Evolutionary conservation across 345 rosid genomes (phyloP), one percentile per base, ranked within the genome.

Genomic region (Mangifera indica): DNA sequence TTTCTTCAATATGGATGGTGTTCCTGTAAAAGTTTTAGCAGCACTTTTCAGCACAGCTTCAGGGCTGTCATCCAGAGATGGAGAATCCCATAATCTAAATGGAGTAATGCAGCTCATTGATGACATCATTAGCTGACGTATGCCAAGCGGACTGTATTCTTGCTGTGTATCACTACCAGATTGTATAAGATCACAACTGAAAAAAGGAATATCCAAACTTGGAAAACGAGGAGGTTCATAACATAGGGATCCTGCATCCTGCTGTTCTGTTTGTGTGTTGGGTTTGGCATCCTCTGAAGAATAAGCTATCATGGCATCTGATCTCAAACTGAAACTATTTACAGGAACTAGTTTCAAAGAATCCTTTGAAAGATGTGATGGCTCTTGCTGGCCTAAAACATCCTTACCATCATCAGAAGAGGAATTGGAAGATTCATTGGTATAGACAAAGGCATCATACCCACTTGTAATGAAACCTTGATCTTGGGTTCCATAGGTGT

Each of bases 221-320:
- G 98, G 94, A 79, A 92, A 95, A 66, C 99, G 91, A 67, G 99
- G 99, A 82, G 99, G 99, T 80, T 95, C 98, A 67, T 95, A 95
- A 72, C 91, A 95, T 44, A 95, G 88, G 73, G 91, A 74, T 71
- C 98, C 97, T 67, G 82, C 68, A 77, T 85, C 87, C 66, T 81
- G 80, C 71, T 80, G 86, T 67, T 83, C 81, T 71, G 74, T 73
- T 40, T 75, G 64, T 53, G 69, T 64, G 49, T 69, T 77, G 71
- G 72, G 74, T 62, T 78, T 83, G 32, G 78, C 88, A 42, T 76
- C 85, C 46, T 57, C 74, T 48, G 77, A 69, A 66, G 84, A 78
- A 84, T 76, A 86, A 17, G 76, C 70, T 70, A 79, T 75, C 57
- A 67, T 64, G 61, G 63, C 62, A 72, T 74, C 84, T 72, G 88